Conservation (phyloP, 2,329 filamentous ascomycete genomes). For the Fusarium sp. region DNA sequence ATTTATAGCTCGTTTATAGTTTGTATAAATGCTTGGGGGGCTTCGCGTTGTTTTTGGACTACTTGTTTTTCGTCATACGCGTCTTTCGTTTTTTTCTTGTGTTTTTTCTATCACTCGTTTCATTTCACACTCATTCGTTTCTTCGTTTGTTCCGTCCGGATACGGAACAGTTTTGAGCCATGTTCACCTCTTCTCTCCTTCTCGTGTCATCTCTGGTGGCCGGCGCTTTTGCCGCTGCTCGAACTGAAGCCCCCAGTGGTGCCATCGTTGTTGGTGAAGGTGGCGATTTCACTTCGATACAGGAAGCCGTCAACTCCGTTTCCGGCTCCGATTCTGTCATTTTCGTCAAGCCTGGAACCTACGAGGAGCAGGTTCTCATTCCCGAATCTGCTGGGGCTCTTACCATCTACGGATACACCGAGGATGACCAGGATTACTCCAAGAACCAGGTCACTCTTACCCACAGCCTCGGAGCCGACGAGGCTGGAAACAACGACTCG, state of each 20-base stretch:
- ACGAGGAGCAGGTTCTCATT: conserved; percentile 68
- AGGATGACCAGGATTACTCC: conserved; percentile 62
- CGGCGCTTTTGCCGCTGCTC: conserved; percentile 35
- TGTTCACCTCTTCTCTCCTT: conserved; percentile 12
- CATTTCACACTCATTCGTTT: background rate
- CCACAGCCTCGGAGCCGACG: conserved; percentile 50
- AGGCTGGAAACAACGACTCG: conserved; percentile 62
- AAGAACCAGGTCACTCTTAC: conserved; percentile 68
- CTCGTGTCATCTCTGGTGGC: conserved; percentile 21
- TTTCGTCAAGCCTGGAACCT: conserved; percentile 38
- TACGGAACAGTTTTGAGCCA: conserved; percentile 5
- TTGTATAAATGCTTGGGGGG: background rate
- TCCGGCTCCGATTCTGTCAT: conserved; percentile 29
- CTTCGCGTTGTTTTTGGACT: background rate
- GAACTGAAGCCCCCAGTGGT: conserved; percentile 47
- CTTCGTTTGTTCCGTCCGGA: conserved; percentile 8
- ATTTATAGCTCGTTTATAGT: background rate
- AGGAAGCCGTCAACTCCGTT: conserved; percentile 66
- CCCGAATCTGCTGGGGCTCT: conserved; percentile 60
- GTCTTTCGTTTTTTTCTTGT: background rate
- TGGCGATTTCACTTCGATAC: conserved; percentile 53
- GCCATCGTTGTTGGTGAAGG: conserved; percentile 51
- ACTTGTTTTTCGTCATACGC: background rate
- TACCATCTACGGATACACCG: conserved; percentile 70
- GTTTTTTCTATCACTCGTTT: background rate